Base-by-base conservation (phyloP, 371 early-diverging fungal species). In the Lichtheimia ornata region DNA sequence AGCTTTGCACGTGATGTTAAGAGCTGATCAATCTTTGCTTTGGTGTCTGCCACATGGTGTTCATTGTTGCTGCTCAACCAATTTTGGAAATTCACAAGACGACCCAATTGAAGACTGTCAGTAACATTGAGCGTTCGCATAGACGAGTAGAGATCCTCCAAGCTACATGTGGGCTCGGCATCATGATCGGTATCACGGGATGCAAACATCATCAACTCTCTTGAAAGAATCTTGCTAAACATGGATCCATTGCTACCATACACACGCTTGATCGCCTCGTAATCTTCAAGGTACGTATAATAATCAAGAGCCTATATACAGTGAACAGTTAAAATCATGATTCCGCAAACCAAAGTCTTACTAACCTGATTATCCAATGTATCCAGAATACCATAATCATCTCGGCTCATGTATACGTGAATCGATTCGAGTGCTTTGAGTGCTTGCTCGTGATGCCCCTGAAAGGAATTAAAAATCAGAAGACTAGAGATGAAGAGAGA, bases 401-500 rank as follows among this genome's bases (percentile, higher is more conserved):
- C 72, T 7, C 44, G 55, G 9, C 13, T 20, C 0, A 66, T 22
- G 15, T 50, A 27, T 1, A 52, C 27, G 6, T 59, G 68, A 2
- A 75, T 43, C 1, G 14, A 15, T 18, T 58, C 40, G 2, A 77
- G 50, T 2, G 60, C 42, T n/a, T 68, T 63, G 17, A 73, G 72
- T 0, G 76, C 81, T 14, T 27, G 30, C 58, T 80, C 81, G 44
- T 73, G 64, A 18, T 59, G 57, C 7, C 73, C 72, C 73, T 78
- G 27, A 14, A 42, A 20, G 2, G 12, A 17, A 11, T 24, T 6
- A 14, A 5, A 12, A 56, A 14, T 35, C 0, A 35, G 11, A 2
- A 11, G 5, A 0, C 35, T 35, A 1, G 4, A 50, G 18, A n/a
- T n/a, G n/a, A n/a, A 5, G 2, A 35, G 14, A 24, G 44, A 1